A percentile compares a stretch with the other conserved stretches of the same genome.
Evolutionary conservation across 2,329 filamentous ascomycete genomes (phyloP).

Genomic region (Teratosphaeria zuluensis): DNA sequence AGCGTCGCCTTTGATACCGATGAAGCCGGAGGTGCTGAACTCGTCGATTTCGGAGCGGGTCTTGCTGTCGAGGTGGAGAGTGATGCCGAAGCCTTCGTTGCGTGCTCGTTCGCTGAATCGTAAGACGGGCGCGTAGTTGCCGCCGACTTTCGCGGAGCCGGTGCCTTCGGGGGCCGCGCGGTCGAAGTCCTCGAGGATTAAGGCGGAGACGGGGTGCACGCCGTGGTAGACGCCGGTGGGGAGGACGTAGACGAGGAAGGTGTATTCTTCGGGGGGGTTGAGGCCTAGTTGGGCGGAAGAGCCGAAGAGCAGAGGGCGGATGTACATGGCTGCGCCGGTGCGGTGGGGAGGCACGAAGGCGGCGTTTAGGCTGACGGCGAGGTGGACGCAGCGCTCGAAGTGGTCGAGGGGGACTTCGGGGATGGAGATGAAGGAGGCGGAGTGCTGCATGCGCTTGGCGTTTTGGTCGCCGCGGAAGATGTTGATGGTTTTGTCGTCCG

Average conservation of each 20-base stretch:
- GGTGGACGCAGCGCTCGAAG: conserved; percentile 66
- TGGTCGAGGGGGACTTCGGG: conserved; percentile 66
- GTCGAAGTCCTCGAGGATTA: conserved; percentile 90
- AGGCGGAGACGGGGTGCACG: conserved; percentile 70
- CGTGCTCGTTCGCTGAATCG: conserved; percentile 76
- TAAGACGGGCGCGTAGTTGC: conserved; percentile 90
- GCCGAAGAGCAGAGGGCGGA: conserved; percentile 81
- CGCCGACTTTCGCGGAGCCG: conserved; percentile 85
- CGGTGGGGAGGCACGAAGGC: conserved; percentile 83
- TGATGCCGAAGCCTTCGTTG: conserved; percentile 79
- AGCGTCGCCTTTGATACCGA: conserved; percentile 57
- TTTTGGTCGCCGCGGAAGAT: conserved; percentile 86
- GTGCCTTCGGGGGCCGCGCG: conserved; percentile 85
- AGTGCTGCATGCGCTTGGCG: conserved; percentile 74
- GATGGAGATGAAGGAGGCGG: conserved; percentile 72
- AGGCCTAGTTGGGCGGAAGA: conserved; percentile 79
- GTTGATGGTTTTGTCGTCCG: conserved; percentile 58
- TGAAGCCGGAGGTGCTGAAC: conserved; percentile 90
- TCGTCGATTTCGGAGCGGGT: conserved; percentile 82
- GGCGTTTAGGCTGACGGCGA: conserved; percentile 81
- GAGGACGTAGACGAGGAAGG: conserved; percentile 79
- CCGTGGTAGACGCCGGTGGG: conserved; percentile 94
- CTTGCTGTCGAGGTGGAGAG: conserved; percentile 80
- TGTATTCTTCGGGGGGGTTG: conserved; percentile 82
- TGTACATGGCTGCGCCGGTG: conserved; percentile 85